phyloP scores from a whole-genome alignment of 208 protist species.

The Wallacemonas sp. region DNA sequence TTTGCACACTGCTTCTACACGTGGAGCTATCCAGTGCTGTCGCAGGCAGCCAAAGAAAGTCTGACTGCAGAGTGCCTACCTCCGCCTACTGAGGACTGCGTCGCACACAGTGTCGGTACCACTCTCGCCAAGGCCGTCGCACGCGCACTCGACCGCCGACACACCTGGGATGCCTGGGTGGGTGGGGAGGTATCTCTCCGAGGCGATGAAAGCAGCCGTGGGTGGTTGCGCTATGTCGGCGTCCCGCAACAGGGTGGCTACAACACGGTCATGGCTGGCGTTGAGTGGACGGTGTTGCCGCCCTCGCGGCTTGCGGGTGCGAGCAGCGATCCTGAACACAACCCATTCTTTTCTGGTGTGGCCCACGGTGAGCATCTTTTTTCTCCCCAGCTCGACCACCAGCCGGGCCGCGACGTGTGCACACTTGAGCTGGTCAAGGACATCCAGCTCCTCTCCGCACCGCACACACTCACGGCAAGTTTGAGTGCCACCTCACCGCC shows the following conservation, averaged over 20 bases:
- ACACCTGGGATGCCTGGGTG: conserved; percentile 47
- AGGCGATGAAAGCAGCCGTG: conserved; percentile 38
- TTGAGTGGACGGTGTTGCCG: conserved; percentile 56
- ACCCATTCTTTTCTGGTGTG: conserved; percentile 45
- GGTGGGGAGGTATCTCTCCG: conserved; percentile 33
- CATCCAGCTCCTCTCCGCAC: conserved; percentile 19
- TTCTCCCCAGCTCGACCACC: conserved; percentile 3
- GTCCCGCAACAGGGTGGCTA: conserved; percentile 54
- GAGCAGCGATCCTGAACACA: conserved; percentile 5
- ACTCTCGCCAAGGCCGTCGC: conserved; percentile 33
- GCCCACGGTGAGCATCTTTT: conserved; percentile 73
- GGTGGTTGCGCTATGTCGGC: conserved; percentile 61
- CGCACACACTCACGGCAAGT: background rate
- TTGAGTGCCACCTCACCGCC: background rate
- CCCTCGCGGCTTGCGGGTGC: conserved; percentile 19
- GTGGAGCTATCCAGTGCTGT: conserved; percentile 38
- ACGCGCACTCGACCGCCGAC: conserved; percentile 20
- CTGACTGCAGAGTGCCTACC: conserved; percentile 38
- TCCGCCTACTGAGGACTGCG: conserved; percentile 14
- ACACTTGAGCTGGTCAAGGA: conserved; percentile 50
- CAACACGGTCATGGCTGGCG: conserved; percentile 51
- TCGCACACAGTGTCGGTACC: conserved; percentile 31
- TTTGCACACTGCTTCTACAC: conserved; percentile 39
- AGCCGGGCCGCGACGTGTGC: conserved; percentile 22
- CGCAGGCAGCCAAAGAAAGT: conserved; percentile 39